phyloP scores from a whole-genome alignment of 345 rosid species.

The Erucastrum elatum region DNA sequence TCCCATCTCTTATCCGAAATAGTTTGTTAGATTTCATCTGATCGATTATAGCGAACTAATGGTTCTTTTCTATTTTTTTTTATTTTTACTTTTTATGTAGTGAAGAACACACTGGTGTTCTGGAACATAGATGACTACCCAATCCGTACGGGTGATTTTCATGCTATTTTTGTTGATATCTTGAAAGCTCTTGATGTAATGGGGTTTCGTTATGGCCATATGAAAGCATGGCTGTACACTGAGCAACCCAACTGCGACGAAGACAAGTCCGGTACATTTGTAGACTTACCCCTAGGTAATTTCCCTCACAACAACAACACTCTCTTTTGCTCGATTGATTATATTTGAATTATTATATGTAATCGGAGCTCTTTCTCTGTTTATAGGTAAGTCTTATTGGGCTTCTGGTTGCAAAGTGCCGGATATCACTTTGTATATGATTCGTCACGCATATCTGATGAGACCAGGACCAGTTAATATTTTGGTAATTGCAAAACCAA shows the following conservation, averaged over 20 bases:
- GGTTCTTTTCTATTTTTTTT: background rate
- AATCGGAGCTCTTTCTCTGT: background rate
- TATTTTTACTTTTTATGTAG: background rate
- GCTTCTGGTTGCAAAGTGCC: background rate
- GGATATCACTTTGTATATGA: background rate
- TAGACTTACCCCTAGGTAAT: background rate
- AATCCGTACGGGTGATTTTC: background rate
- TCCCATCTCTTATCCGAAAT: background rate
- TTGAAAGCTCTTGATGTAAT: background rate
- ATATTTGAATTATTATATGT: too few species aligned
- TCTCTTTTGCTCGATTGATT: too few species aligned
- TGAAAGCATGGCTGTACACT: background rate
- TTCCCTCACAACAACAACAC: too few species aligned
- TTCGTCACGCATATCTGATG: background rate
- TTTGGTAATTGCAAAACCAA: background rate
- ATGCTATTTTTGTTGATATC: background rate
- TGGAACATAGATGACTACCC: background rate
- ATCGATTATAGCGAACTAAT: background rate
- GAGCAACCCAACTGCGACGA: background rate
- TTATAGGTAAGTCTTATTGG: background rate
- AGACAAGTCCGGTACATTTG: background rate
- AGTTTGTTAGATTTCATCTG: background rate
- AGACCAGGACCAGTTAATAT: background rate
- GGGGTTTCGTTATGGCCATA: background rate
- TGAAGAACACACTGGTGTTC: background rate